These are phyloP conservation scores for Beverwykella pulmonaria DNA, from an alignment of 495 filamentous ascomycete genomes.

Conservation along the genomic window DNA sequence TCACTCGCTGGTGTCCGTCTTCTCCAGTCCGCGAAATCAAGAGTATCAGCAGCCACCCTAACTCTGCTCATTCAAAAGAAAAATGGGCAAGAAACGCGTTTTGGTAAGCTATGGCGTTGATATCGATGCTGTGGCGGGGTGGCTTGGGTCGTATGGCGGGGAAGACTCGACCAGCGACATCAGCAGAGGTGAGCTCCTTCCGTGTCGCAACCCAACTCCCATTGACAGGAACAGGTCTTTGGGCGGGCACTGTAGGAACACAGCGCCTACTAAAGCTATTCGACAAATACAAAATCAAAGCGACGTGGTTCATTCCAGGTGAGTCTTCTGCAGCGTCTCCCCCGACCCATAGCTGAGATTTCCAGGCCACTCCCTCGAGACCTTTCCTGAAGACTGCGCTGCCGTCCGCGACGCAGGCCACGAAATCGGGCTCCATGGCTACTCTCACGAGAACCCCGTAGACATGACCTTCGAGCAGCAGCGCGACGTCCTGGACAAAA, in stretches of 20 bases:
- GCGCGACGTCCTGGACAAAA: constrained; percentile 74
- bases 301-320: constrained; percentile 77
- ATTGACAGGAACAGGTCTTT: constrained; percentile 57
- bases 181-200: constrained; percentile 55
- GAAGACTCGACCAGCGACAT: constrained; percentile 72
- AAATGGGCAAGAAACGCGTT: constrained; percentile 65
- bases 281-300: constrained; percentile 78
- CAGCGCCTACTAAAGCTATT: constrained; percentile 73
- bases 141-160: constrained; percentile 73
- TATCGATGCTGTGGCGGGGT: constrained; percentile 63
- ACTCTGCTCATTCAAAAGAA: too few species aligned
- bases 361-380: constrained; percentile 72
- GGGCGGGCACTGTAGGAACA: constrained; percentile 72
- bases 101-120: constrained; percentile 61
- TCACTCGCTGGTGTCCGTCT: too few species aligned
- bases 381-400: constrained; percentile 74
- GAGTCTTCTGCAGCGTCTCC: not conserved
- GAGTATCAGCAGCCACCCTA: too few species aligned
- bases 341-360: not conserved
- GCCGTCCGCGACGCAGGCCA: constrained; percentile 74
- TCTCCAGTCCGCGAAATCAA: too few species aligned
- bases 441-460: constrained; percentile 75
- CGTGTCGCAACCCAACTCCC: not conserved
- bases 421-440: constrained; percentile 67
- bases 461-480: constrained; percentile 76